Conservation (phyloP, 306 rosid species). For the Begonia peltatifolia region DNA sequence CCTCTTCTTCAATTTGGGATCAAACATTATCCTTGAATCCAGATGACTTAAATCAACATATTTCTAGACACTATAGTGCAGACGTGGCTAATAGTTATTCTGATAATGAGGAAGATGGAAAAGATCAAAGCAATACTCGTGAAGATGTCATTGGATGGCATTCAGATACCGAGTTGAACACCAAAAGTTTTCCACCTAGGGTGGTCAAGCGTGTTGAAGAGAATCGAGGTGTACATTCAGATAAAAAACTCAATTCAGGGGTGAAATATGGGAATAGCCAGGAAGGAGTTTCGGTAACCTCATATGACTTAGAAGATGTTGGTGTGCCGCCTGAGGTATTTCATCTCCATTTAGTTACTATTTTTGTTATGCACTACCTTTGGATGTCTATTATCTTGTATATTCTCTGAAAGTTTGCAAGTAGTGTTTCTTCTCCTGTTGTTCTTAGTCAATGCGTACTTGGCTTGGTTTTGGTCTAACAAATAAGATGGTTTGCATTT, state of each 20-base stretch:
- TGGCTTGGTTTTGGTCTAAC: no score
- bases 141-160: constrained; percentile 42
- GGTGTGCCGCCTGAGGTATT: constrained; percentile 97
- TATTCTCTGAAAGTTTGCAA: background rate
- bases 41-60: constrained; percentile 35
- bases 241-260: constrained; percentile 27
- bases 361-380: constrained; percentile 10
- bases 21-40: constrained; percentile 32
- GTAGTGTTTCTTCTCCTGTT: no score
- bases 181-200: constrained; percentile 33
- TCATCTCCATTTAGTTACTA: constrained; percentile 17
- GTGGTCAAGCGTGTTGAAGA: constrained; percentile 27
- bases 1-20: constrained; percentile 24
- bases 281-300: no score
- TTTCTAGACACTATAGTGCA: constrained; percentile 27
- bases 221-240: constrained; percentile 20
- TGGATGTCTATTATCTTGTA: constrained; percentile 14
- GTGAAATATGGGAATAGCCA: no score
- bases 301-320: constrained; percentile 35
- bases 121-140: constrained; percentile 19
- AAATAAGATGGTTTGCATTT: no score
- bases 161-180: constrained; percentile 59
- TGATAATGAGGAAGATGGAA: constrained; percentile 46
- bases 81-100: constrained; percentile 45
- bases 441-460: no score